Conservation (phyloP, 495 filamentous ascomycete species). For the Filosporella fistucella region DNA sequence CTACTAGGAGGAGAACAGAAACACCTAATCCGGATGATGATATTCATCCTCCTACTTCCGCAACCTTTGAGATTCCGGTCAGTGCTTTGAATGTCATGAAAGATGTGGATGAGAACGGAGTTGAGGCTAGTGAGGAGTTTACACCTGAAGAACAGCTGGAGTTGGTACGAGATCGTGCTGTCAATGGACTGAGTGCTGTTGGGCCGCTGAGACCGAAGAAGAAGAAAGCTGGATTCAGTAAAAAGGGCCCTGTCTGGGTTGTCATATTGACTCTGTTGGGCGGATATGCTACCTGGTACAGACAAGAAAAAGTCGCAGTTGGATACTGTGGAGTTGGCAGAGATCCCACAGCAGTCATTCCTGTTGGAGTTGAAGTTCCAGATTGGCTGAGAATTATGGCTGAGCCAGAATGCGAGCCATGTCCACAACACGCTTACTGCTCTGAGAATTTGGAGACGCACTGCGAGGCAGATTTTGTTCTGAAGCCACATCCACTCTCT, state of each 20-base stretch:
- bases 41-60: slow-evolving; percentile 34
- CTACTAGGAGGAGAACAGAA: slow-evolving; percentile 10
- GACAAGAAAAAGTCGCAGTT: slow-evolving; percentile 89
- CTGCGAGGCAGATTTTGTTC: slow-evolving; percentile 84
- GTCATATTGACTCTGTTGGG: slow-evolving; percentile 61
- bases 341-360: slow-evolving; percentile 41
- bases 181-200: slow-evolving; percentile 31
- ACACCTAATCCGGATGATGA: slow-evolving; percentile 24
- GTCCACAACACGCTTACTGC: slow-evolving; percentile 87
- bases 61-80: slow-evolving; percentile 35
- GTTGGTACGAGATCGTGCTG: slow-evolving; percentile 55
- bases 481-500: slow-evolving; percentile 78
- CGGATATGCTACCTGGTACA: slow-evolving; percentile 77
- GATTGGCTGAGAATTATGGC: slow-evolving; percentile 60
- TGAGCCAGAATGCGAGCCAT: slow-evolving; percentile 87
- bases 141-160: slow-evolving; percentile 85
- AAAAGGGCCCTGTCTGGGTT: slow-evolving; percentile 50
- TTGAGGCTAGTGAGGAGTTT: slow-evolving; percentile 82
- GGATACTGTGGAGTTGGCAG: slow-evolving; percentile 90
- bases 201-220: slow-evolving; percentile 24
- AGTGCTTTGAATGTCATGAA: slow-evolving; percentile 15
- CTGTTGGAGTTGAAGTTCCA: slow-evolving; percentile 42
- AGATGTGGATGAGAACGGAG: slow-evolving; percentile 25
- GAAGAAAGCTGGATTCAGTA: slow-evolving; percentile 15
- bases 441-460: slow-evolving; percentile 67